These are phyloP conservation scores for Usnea hakonensis DNA, from an alignment of 495 filamentous ascomycete species.

Conservation along the genomic window DNA sequence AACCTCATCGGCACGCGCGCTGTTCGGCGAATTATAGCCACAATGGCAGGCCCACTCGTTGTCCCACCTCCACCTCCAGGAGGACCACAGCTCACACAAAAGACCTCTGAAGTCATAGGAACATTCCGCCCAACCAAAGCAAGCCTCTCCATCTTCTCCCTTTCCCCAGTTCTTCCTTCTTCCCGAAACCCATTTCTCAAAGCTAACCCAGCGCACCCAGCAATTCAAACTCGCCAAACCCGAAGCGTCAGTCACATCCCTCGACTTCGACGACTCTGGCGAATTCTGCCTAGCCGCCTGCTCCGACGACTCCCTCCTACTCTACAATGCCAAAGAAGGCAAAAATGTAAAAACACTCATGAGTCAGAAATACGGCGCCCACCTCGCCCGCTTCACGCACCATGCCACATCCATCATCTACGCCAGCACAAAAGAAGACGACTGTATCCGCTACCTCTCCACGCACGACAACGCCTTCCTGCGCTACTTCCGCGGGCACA, in stretches of 20 bases:
- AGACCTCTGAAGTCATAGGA: slow-evolving; percentile 42
- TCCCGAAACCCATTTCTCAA: neutral
- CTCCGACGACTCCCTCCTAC: slow-evolving; percentile 86
- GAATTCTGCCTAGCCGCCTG: slow-evolving; percentile 81
- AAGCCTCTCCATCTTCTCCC: neutral
- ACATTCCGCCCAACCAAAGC: slow-evolving; percentile 43
- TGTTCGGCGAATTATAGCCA: neutral
- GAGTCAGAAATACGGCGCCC: slow-evolving; percentile 88
- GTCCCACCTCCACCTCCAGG: slow-evolving; percentile 26
- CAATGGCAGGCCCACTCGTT: slow-evolving; percentile 23
- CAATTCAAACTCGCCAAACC: slow-evolving; percentile 22
- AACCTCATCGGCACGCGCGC: too few species aligned
- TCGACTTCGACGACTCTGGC: slow-evolving; percentile 94
- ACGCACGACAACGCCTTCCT: slow-evolving; percentile 93
- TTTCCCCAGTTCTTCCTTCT: neutral
- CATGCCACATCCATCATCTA: slow-evolving; percentile 82
- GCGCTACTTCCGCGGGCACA: slow-evolving; percentile 89
- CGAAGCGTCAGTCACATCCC: slow-evolving; percentile 49
- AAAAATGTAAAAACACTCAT: slow-evolving; percentile 76
- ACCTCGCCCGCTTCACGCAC: slow-evolving; percentile 90
- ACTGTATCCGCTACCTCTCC: slow-evolving; percentile 83
- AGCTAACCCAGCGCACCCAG: slow-evolving; percentile 6
- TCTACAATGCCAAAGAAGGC: slow-evolving; percentile 87
- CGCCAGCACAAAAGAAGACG: slow-evolving; percentile 89
- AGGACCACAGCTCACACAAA: slow-evolving; percentile 32